Conservation (phyloP, 2,329 filamentous ascomycete genomes). For the Podosphaera aphanis region DNA sequence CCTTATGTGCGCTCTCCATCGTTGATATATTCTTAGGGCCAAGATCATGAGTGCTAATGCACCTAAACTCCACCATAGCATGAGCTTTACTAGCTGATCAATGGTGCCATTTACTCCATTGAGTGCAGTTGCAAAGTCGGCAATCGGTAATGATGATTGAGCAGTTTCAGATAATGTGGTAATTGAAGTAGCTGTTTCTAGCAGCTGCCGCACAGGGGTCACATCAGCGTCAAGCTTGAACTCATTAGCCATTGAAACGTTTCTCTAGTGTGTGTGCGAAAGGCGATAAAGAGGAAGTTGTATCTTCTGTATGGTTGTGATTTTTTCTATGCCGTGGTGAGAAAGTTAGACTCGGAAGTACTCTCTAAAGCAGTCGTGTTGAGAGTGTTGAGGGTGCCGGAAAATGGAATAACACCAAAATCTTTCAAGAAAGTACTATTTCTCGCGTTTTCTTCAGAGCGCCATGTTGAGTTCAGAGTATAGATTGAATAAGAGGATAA, state of each 20-base stretch:
- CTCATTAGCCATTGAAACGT: neutral
- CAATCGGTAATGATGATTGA: constrained; percentile 24
- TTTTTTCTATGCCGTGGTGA: neutral
- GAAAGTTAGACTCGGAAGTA: neutral
- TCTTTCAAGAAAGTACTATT: neutral
- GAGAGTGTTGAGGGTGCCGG: neutral
- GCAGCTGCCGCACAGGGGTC: neutral
- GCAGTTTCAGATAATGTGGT: constrained; percentile 5
- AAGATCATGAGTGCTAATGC: constrained; percentile 30
- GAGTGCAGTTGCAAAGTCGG: constrained; percentile 30
- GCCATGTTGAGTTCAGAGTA: neutral
- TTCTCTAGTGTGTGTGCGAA: neutral
- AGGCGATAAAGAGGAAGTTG: no score
- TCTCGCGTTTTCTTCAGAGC: neutral
- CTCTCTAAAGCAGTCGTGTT: neutral
- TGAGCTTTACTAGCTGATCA: constrained; percentile 32
- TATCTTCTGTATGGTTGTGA: no score
- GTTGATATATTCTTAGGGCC: constrained; percentile 27
- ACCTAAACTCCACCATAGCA: constrained; percentile 37
- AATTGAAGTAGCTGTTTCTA: neutral
- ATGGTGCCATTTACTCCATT: constrained; percentile 35
- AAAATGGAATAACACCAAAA: neutral
- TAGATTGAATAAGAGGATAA: neutral
- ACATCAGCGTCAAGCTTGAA: neutral
- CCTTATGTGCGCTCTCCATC: constrained; percentile 31